A percentile compares a stretch with the other conserved stretches of the same genome.
phyloP scores from a whole-genome alignment of 2,329 filamentous ascomycete genomes.

The Colletotrichum sp. region DNA sequence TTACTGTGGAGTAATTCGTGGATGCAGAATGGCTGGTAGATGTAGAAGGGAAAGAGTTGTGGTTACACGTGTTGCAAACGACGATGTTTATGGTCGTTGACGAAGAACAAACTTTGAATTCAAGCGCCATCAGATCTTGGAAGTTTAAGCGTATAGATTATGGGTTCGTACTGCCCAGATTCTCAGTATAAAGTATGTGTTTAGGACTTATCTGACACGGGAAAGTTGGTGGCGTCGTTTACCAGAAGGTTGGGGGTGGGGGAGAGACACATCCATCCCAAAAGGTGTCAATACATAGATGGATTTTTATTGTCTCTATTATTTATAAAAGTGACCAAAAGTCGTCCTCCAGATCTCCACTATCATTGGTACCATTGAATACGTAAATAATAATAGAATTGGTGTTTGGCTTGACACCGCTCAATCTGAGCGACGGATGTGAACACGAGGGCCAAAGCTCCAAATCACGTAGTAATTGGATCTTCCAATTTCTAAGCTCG shows the following conservation, averaged over 20 bases:
- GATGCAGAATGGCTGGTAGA: not conserved
- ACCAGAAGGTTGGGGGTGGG: not conserved
- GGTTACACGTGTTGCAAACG: not conserved
- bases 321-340: too few species aligned
- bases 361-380: not conserved
- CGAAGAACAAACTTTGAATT: too few species aligned
- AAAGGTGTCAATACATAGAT: not conserved
- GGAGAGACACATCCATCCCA: not conserved
- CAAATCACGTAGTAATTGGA: accelerated
- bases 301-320: not conserved
- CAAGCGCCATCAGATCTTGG: too few species aligned
- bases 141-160: too few species aligned
- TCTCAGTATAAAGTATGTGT: not conserved
- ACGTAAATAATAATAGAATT: not conserved
- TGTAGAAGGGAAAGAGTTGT: not conserved
- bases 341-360: too few species aligned
- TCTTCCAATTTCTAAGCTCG: not conserved
- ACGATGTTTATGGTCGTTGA: not conserved
- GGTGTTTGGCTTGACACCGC: not conserved
- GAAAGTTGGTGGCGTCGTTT: too few species aligned
- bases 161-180: not conserved
- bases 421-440: not conserved
- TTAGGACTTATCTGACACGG: too few species aligned
- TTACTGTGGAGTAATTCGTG: not conserved
- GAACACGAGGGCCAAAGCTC: not conserved